phyloP scores from a whole-genome alignment of 164 flowering plant species.

The Liquidambar formosana region DNA sequence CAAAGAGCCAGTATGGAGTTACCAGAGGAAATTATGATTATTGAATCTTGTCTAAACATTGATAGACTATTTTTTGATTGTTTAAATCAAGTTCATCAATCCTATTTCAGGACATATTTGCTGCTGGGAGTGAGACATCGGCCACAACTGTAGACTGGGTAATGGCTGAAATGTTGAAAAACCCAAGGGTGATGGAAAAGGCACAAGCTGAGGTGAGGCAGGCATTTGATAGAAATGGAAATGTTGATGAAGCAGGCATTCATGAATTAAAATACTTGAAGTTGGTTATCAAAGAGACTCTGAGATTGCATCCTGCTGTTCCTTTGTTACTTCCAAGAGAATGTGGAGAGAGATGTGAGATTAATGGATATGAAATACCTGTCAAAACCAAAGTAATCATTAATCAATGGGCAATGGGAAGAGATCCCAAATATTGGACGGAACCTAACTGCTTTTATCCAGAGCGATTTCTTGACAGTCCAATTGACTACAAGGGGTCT shows the following conservation, averaged over 20 bases:
- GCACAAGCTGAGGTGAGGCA: conserved; percentile 32
- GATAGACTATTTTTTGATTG: no score
- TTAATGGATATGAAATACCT: conserved; percentile 38
- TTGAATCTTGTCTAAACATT: no score
- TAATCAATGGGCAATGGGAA: conserved; percentile 42
- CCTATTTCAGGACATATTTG: conserved; percentile 22
- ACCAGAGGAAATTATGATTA: no score
- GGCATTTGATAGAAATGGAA: conserved; percentile 14
- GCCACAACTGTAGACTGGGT: conserved; percentile 31
- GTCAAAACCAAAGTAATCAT: conserved; percentile 27
- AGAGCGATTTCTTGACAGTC: conserved; percentile 27
- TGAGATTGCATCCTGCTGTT: conserved; percentile 35
- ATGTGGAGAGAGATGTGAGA: conserved; percentile 24
- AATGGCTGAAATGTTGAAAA: conserved; percentile 25
- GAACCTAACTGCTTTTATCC: conserved; percentile 35
- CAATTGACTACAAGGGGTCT: conserved; percentile 29
- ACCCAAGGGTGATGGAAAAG: conserved; percentile 30
- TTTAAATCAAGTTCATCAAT: background rate
- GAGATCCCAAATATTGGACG: conserved; percentile 33
- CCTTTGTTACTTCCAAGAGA: conserved; percentile 44
- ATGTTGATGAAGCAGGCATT: conserved; percentile 18
- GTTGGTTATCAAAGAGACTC: conserved; percentile 32
- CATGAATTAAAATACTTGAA: conserved; percentile 25
- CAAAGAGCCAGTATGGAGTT: no score
- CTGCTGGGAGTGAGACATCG: conserved; percentile 33